Evolutionary conservation across 169 alveolate species (phyloP), one percentile per base, ranked within the genome.

Genomic region (Sarcocystis neurona): DNA sequence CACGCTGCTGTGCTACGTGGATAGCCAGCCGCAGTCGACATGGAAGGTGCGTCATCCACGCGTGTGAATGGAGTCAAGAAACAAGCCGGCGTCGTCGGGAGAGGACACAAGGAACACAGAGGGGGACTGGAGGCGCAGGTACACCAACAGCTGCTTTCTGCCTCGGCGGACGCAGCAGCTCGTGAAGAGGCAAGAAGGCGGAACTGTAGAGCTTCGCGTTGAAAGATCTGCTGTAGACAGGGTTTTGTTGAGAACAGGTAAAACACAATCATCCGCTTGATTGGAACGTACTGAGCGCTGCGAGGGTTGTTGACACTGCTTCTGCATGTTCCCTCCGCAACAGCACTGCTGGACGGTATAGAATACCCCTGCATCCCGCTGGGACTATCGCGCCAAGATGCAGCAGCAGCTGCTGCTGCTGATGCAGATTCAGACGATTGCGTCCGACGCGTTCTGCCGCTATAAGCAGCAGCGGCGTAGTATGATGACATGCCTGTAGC

Each of bases 221-320:
- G 66, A n/a, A 75, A 75, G 44, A 75, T 15, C n/a, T 44, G 1
- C 41, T 75, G 84, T 1, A 75, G 43, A 1, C n/a, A 44, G 23
- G 92, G 85, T 10, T 47, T 58, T 23, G 20, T 66, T 4, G 92
- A 88, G 41, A 88, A 88, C 23, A 88, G 84, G 77, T 88, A 88
- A 23, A 79, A 39, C 27, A 88, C 85, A 47, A 88, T 66, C 88
- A 88, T 46, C 74, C 92, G 92, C 56, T 72, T 72, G 82, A 72
- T 39, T 3, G 82, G 56, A 2, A 72, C 18, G 82, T 39, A 72
- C 48, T 72, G 82, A 37, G 3, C 15, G 56, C 18, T 1, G 12
- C 34, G 48, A 30, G 79, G 34, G 46, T 10, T 18, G 82, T 23
- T 72, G 23, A n/a, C 23, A 53, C 56, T 18, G 34, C 0, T 72